A percentile compares a stretch with the other conserved stretches of the same genome.
phyloP scores from a whole-genome alignment of 2,329 filamentous ascomycete genomes.

The Aspergillus pseudotamarii region DNA sequence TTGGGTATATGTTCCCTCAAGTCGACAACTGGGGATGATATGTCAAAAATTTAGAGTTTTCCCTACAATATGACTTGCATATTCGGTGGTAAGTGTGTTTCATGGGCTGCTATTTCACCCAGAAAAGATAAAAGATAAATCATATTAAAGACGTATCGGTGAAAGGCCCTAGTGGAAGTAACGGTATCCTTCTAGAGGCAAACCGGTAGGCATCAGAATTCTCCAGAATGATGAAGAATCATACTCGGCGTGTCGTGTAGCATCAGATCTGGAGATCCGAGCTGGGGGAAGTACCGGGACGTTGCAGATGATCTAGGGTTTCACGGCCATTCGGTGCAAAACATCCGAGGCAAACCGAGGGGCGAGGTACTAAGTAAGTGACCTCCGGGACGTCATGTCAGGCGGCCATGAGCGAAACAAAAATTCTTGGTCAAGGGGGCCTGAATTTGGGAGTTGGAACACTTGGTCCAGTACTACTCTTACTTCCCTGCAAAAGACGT shows the following conservation, averaged over 20 bases:
- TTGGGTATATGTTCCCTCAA: background rate
- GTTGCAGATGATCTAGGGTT: background rate
- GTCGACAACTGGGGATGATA: background rate
- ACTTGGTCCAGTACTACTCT: background rate
- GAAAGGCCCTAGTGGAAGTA: background rate
- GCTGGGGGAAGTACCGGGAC: background rate
- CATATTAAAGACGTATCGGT: too few species aligned
- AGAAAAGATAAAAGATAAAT: background rate
- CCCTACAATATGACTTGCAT: background rate
- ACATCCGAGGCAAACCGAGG: constrained; percentile 3
- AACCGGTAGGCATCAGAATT: background rate
- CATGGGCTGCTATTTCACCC: background rate
- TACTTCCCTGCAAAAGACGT: background rate
- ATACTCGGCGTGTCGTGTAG: background rate
- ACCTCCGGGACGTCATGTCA: background rate
- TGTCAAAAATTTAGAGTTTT: background rate
- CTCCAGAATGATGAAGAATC: background rate
- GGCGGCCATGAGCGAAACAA: background rate
- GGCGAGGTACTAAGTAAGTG: background rate
- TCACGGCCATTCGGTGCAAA: background rate
- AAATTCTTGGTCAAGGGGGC: background rate
- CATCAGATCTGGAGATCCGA: background rate
- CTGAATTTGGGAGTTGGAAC: background rate
- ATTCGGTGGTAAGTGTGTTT: background rate
- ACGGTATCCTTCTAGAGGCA: background rate